These are phyloP conservation scores for Blastomyces emzantsi DNA, from an alignment of 2,329 filamentous ascomycete species.

Conservation along the genomic window DNA sequence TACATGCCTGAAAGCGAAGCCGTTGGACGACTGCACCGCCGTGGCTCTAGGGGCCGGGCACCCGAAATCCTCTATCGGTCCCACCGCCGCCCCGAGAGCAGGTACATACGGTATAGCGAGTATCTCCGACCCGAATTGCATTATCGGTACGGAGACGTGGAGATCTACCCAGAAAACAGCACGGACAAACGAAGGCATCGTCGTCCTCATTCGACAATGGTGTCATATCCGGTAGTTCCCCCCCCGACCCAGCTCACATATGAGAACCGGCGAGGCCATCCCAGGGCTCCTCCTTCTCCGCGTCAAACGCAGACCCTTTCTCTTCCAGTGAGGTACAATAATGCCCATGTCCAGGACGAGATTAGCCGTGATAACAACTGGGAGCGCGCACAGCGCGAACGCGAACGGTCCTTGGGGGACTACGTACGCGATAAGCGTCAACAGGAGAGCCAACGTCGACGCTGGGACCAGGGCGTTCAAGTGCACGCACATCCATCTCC, in stretches of 20 bases:
- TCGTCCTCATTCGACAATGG: background rate
- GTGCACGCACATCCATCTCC: background rate
- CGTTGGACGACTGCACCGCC: conserved; percentile 18
- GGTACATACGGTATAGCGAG: conserved; percentile 8
- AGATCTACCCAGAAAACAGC: conserved; percentile 22
- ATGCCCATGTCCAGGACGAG: conserved; percentile 9
- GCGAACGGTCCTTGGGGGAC: conserved; percentile 10
- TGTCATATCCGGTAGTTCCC: background rate
- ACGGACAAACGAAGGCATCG: conserved; percentile 10
- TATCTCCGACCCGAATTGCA: conserved; percentile 9
- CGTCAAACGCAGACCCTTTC: conserved; percentile 3
- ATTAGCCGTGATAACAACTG: conserved; percentile 10
- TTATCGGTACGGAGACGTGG: conserved; percentile 19
- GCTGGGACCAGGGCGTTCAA: conserved; percentile 5
- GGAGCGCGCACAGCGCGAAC: conserved; percentile 10
- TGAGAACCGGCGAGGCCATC: conserved; percentile 16
- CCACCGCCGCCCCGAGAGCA: conserved; percentile 21
- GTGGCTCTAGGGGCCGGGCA: conserved; percentile 16
- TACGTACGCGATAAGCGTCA: conserved; percentile 11
- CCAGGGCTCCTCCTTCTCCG: conserved; percentile 9
- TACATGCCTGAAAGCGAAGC: conserved; percentile 16
- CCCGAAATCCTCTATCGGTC: conserved; percentile 20
- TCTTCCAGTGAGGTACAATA: background rate
- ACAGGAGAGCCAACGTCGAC: background rate
- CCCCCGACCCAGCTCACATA: conserved; percentile 15